Evolutionary conservation across 768 basidiomycete genomes (phyloP), one percentile per base, ranked within the genome.

Genomic region (Ephemerocybe angulata): DNA sequence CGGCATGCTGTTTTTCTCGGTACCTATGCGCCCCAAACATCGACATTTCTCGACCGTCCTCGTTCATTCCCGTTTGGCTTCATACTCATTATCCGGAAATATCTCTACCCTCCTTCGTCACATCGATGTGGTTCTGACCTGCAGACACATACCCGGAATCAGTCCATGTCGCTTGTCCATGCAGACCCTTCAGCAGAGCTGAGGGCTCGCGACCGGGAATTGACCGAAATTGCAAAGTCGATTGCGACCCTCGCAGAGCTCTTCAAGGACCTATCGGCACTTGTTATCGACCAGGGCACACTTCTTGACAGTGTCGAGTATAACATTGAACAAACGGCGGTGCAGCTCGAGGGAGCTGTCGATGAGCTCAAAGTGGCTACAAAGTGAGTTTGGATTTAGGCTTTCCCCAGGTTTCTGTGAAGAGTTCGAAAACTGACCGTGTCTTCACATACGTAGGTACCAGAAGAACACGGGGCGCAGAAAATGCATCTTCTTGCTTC

Each of bases 261-360:
- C 49, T 99, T 99, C 81, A 93, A 96, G 64, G 97, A 99, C 67
- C 78, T 99, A 43, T 90, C 89, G 13, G 81, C 81, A 31, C 83
- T 99, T 53, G 93, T 99, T 56, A 98, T 98, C 59, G 97, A 98
- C 72, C 97, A 99, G 65, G 97, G 97, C 27, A 98, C 96, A 27
- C 81, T 99, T 29, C 79, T 98, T 53, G 97, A 98, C 71, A 93
- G 92, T 33, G 82, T 98, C 53, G 97, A 99, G 71, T 99, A 93
- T 73, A 99, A 99, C 67, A 90, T 99, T 50, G 93, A 98, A 69
- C 87, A 90, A 69, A 91, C 95, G 4, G 88, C 88, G 17, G 81
- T 82, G 29, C 84, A 92, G 50, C 79, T 95, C 67, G 71, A 85
- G 53, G 90, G 90, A 42, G 93, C 94, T 21, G 93, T 89, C 33